Percentiles rank a stretch among this genome's conserved stretches.
These are phyloP conservation scores for Lasiodiplodia sp. DNA, from an alignment of 2,329 filamentous ascomycete genomes.

Conservation along the genomic window DNA sequence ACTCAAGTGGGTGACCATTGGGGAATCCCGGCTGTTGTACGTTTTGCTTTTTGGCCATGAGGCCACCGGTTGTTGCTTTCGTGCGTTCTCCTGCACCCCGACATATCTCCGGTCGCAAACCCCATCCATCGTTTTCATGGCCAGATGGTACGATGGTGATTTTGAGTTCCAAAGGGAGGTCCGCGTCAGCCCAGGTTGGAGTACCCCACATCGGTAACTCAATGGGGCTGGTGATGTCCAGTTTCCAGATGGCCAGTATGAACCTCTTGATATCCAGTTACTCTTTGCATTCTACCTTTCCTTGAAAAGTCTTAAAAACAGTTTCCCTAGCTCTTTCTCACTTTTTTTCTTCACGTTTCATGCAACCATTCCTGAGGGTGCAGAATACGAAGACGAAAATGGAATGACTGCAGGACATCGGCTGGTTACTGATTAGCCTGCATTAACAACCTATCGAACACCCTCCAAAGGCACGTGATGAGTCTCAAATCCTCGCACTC, in stretches of 20 bases:
- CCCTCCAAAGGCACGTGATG: neutral
- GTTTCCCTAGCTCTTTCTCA: conserved; percentile 3
- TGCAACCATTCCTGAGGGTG: neutral
- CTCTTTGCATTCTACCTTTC: neutral
- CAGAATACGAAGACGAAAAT: neutral
- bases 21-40: conserved; percentile 31
- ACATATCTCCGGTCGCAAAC: neutral
- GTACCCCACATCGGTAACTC: neutral
- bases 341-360: neutral
- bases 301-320: no score
- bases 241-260: neutral
- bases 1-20: conserved; percentile 31
- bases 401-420: neutral
- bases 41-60: conserved; percentile 30
- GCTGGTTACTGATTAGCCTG: neutral
- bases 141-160: no score
- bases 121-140: neutral
- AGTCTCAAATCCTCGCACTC: no score
- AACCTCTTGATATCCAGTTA: neutral
- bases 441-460: neutral
- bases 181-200: neutral
- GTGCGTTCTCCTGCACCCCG: neutral
- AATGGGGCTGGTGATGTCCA: neutral
- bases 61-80: neutral
- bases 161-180: no score